Base-by-base conservation (phyloP, 108 stramenopile genomes). In the Conticribra weissflogii region DNA sequence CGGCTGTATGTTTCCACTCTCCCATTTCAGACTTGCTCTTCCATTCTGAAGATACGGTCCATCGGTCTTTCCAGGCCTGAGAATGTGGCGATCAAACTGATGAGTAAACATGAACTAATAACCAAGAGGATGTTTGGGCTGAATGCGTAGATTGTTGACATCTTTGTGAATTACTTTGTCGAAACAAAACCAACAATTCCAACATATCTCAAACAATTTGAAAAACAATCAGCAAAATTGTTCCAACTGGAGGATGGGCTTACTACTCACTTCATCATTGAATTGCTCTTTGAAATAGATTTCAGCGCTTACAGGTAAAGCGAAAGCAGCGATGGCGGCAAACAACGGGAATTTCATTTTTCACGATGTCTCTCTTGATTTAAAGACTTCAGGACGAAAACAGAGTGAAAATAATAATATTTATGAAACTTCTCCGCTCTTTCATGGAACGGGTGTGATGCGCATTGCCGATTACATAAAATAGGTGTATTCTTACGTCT, bases 11-110 rank as follows among this genome's bases (percentile, higher is more conserved):
- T 50, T 82, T 83, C 99, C 99, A 99, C 62, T 83, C 80, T 49
- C 98, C 98, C 76, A 97, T 86, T 81, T 98, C 96, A 27, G 56
- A 63, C 31, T 86, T 83, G 45, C 92, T 62, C 82, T 99, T 99
- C 97, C 98, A 98, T 27, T 93, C 85, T 61, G 85, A 83, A n/a
- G 93, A 77, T 49, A 94, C 94, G 16, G 87, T 85, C 99, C 99
- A 99, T 59, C 97, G 90, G 44, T 78, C 71, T 8, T 65, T 87
- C 91, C 91, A 95, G 29, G 52, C 82, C 93, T 94, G 71, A 34
- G 21, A 49, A 30, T 34, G 54, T 28, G n/a, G 27, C 21, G n/a
- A n/a, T n/a, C n/a, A n/a, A n/a, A n/a, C n/a, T n/a, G n/a, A n/a
- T n/a, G n/a, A n/a, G n/a, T n/a, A n/a, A n/a, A n/a, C n/a, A n/a